Conservation (phyloP, 306 rosid genomes). For the Hippophae tibetana region DNA sequence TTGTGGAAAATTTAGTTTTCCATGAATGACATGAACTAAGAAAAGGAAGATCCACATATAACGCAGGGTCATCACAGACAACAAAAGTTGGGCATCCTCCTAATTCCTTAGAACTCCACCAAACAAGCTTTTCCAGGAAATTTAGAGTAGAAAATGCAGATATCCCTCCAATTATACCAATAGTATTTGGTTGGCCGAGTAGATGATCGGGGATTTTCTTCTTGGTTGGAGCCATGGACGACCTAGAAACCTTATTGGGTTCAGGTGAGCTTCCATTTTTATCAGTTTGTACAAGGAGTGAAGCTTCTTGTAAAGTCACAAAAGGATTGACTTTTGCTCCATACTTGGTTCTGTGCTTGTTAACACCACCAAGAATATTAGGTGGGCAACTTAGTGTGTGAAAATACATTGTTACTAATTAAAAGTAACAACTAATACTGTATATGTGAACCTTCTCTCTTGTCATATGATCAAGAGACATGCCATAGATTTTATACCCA, state of each 20-base stretch:
- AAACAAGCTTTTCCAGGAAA: slow-evolving; percentile 77
- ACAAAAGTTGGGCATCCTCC: slow-evolving; percentile 68
- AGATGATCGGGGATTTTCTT: slow-evolving; percentile 17
- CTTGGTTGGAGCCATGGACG: slow-evolving; percentile 21
- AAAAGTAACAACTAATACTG: too few relatives aligned
- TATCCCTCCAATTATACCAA: slow-evolving; percentile 72
- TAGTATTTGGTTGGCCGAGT: slow-evolving; percentile 50
- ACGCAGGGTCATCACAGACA: slow-evolving; percentile 55
- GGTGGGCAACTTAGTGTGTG: slow-evolving; percentile 26
- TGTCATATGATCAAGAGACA: too few relatives aligned
- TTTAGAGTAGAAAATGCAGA: slow-evolving; percentile 62
- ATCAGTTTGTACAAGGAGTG: slow-evolving; percentile 27
- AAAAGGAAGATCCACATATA: slow-evolving; percentile 32
- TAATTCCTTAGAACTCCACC: slow-evolving; percentile 46
- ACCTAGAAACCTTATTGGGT: slow-evolving; percentile 18
- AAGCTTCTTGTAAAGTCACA: slow-evolving; percentile 24
- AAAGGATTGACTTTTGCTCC: slow-evolving; percentile 27
- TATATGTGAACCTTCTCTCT: too few relatives aligned
- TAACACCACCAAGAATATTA: slow-evolving; percentile 15
- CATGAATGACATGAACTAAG: slow-evolving; percentile 23
- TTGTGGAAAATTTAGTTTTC: slow-evolving; percentile 17
- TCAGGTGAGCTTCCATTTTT: slow-evolving; percentile 35
- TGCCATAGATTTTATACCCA: too few relatives aligned
- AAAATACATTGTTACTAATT: slow-evolving; percentile 16
- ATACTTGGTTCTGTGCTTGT: slow-evolving; percentile 16